Evolutionary conservation across 148 eudicot species (phyloP).

Genomic region (Camellia sinensis): DNA sequence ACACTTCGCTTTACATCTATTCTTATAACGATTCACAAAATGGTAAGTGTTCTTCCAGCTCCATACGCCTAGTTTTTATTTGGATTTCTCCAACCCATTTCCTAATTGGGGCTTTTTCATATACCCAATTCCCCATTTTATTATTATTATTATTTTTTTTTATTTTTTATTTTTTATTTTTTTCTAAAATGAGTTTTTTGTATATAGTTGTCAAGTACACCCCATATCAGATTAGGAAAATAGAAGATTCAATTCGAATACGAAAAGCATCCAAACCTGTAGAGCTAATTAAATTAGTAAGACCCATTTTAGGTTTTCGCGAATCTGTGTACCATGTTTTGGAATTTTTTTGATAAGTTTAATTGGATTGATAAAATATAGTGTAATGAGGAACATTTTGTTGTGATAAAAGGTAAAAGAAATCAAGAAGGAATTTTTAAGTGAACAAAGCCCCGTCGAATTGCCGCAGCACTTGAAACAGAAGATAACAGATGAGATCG

Average conservation of each 20-base stretch:
- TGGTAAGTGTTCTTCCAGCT: slow-evolving; percentile 23
- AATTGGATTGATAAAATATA: not conserved
- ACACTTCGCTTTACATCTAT: slow-evolving; percentile 59
- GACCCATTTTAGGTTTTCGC: slow-evolving; percentile 11
- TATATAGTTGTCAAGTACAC: slow-evolving; percentile 54
- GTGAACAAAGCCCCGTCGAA: slow-evolving; percentile 33
- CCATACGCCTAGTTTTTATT: not conserved
- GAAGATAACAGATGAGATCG: slow-evolving; percentile 55
- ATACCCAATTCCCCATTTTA: slow-evolving; percentile 9
- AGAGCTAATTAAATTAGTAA: slow-evolving; percentile 72
- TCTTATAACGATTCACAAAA: slow-evolving; percentile 35
- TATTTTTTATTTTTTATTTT: too few species aligned
- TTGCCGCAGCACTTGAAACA: slow-evolving; percentile 56
- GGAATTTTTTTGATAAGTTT: not conserved
- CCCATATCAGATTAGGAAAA: slow-evolving; percentile 63
- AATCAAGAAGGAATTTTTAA: slow-evolving; percentile 31
- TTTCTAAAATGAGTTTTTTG: slow-evolving; percentile 9
- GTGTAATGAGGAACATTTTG: slow-evolving; percentile 10
- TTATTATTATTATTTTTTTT: not conserved
- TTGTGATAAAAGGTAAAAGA: slow-evolving; percentile 49
- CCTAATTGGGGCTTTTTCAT: not conserved
- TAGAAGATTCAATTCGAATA: slow-evolving; percentile 77
- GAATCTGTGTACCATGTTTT: not conserved
- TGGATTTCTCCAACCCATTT: not conserved
- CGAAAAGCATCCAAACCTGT: slow-evolving; percentile 65